Base-by-base conservation (phyloP, 345 rosid species). In the Salix arbutifolia region DNA sequence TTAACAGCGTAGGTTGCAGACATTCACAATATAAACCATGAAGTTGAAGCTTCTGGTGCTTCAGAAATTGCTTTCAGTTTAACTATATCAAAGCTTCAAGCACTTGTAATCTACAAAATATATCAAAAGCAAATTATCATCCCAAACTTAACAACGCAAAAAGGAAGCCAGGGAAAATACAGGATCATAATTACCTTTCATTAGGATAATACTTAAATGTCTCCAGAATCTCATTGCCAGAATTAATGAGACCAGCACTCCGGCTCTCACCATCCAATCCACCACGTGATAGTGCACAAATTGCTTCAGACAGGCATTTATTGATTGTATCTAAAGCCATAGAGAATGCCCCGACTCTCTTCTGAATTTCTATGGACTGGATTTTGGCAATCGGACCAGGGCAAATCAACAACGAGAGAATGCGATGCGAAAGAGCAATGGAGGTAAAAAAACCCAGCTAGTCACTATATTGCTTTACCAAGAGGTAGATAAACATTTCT, bases 341-440 rank as follows among this genome's bases (percentile, higher is more conserved):
- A 17, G 97, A 83, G 80, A 96, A 94, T 8, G 97, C 98, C 61
- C 99, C 98, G 77, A 92, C 87, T 80, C 97, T 87, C 89, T 92
- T 92, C 83, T 87, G 97, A 83, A 92, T 88, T 78, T 96, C 99
- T 79, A 93, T 87, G 6, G 99, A 87, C 97, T 94, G 87, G 68
- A 67, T 76, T 74, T 75, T 35, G 53, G 67, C 18, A 64, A 37
- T 48, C 28, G 70, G 30, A 70, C 14, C 28, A 80, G 56, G 13
- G 42, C 31, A 76, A 23, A 13, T 61, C 56, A 62, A 25, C 50
- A 66, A 70, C 46, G 30, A 71, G 38, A 64, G 26, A 62, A 53
- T 30, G 19, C 12, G 61, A 52, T 28, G 69, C 26, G 46, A 50
- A 23, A n/a, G 37, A 65, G 16, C 28, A 30, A 46, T 58, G 26